Evolutionary conservation across 2,329 filamentous ascomycete genomes (phyloP).

Genomic region (Lizonia empirigonia): DNA sequence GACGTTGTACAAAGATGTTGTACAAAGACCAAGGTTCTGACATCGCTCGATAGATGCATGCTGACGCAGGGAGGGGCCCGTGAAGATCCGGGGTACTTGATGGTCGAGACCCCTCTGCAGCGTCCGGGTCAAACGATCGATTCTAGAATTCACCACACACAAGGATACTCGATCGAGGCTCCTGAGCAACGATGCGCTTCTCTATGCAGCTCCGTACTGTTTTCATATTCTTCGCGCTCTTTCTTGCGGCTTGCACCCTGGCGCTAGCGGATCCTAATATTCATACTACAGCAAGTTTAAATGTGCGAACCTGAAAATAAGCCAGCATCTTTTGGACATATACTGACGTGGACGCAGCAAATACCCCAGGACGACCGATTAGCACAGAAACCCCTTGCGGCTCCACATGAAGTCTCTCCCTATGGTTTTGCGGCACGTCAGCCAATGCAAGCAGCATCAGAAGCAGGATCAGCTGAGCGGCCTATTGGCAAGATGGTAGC

Average conservation of each 20-base stretch:
- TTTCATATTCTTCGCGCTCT: neutral
- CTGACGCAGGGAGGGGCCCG: constrained; percentile 14
- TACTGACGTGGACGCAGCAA: neutral
- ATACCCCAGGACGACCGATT: neutral
- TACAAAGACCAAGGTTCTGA: too few species aligned
- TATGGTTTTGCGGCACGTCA: neutral
- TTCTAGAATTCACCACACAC: neutral
- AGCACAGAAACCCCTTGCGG: neutral
- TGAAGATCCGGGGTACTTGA: constrained; percentile 18
- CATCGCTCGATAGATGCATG: constrained; percentile 5
- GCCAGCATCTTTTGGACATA: neutral
- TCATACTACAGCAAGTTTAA: neutral
- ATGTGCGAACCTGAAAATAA: neutral
- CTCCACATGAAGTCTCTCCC: neutral
- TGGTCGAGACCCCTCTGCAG: neutral
- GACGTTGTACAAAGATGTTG: constrained; percentile 10
- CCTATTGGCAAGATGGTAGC: constrained; percentile 10
- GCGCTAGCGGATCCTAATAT: constrained; percentile 3
- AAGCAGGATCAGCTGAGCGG: constrained; percentile 11
- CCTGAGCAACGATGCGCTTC: constrained; percentile 1
- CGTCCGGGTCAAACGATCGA: neutral
- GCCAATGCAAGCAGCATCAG: constrained; percentile 14
- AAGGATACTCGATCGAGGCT: neutral
- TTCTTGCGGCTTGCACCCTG: constrained; percentile 2
- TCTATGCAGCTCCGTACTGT: neutral